Base-by-base conservation (phyloP, 1,139 yeast genomes). In the Geotrichum europaeum region DNA sequence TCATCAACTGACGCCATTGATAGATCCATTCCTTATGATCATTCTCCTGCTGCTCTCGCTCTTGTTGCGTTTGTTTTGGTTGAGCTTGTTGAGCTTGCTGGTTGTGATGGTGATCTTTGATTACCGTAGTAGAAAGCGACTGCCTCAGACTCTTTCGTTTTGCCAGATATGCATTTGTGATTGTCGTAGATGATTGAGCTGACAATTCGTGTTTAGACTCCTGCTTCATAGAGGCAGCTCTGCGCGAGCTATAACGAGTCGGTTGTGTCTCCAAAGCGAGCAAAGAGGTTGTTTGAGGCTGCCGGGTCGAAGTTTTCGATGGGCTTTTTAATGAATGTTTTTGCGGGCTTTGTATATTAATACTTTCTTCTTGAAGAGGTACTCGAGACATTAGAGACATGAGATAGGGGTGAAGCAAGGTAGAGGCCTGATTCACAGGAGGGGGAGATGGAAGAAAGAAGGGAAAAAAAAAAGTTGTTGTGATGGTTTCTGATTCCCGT, bases 1-100 rank as follows among this genome's bases (percentile, higher is more conserved):
- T 81, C 88, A 92, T 85, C 65, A 89, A 88, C 63, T 80, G 79
- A 60, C 85, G 79, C 97, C 97, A 92, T 61, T 86, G 84, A 57
- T 79, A 79, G 70, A 89, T 92, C 98, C 98, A 92, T 66, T 66
- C 69, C 30, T 60, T 65, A 56, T 67, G 64, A 30, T 62, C 64
- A 24, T 62, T 24, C 25, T 47, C 56, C 28, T 52, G 51, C 49
- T 24, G 32, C n/a, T 53, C 34, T 25, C 34, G 53, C 56, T 47
- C 34, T 18, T 51, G 32, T 22, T 49, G 59, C 22, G 20, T 34
- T n/a, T 51, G 40, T 28, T 51, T 45, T 30, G 45, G 53, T 28
- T 56, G 51, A 20, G 53, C 53, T 25, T 57, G 56, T 7, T 51
- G 34, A 20, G n/a, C 24, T 47, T 56, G 50, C n/a, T 56, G 59